phyloP scores from a whole-genome alignment of 2,329 filamentous ascomycete species.

The Penicillium sp. region DNA sequence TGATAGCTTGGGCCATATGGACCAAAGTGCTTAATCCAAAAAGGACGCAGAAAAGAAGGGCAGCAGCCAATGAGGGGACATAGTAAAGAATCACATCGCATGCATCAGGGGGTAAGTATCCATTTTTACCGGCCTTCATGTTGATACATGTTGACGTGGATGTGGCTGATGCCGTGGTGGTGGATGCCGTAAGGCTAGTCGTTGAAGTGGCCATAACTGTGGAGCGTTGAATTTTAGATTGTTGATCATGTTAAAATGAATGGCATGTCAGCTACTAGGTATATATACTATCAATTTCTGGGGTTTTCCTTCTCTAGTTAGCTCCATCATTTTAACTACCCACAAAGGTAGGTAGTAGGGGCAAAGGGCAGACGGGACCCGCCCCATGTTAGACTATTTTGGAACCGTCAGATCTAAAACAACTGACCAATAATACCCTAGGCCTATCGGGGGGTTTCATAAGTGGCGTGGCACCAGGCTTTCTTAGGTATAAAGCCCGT shows the following conservation, averaged over 20 bases:
- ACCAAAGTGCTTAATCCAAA: slow-evolving; percentile 31
- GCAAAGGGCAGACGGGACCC: neutral
- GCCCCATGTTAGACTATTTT: neutral
- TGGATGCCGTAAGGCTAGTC: neutral
- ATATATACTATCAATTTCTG: neutral
- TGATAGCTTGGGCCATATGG: slow-evolving; percentile 35
- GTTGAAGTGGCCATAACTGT: neutral
- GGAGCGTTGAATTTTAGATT: too few species aligned
- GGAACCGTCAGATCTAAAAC: neutral
- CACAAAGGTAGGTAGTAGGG: neutral
- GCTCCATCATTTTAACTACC: neutral
- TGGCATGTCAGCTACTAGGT: neutral
- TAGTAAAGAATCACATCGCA: slow-evolving; percentile 37
- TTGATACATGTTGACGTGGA: slow-evolving; percentile 17
- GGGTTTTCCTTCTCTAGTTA: neutral
- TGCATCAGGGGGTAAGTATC: slow-evolving; percentile 37
- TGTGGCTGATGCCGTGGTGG: slow-evolving; percentile 10
- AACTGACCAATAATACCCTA: neutral
- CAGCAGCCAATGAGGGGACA: slow-evolving; percentile 32
- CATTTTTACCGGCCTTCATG: slow-evolving; percentile 35
- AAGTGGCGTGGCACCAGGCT: neutral
- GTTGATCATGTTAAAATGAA: neutral
- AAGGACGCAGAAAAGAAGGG: slow-evolving; percentile 34
- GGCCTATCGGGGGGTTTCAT: neutral
- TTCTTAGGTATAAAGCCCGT: neutral